phyloP scores from a whole-genome alignment of 78 protist genomes.

The Dictyostelium capitatum region DNA sequence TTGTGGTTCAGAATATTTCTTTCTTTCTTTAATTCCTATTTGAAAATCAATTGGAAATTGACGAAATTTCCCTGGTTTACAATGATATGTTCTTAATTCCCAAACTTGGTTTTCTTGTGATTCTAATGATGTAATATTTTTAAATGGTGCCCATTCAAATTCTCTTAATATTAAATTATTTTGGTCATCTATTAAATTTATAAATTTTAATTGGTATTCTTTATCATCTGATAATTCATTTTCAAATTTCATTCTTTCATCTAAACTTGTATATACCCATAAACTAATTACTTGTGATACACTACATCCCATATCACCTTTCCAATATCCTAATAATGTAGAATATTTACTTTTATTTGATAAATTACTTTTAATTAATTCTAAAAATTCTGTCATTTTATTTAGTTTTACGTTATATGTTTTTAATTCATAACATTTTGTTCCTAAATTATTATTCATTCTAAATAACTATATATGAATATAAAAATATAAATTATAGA shows the following conservation, averaged over 20 bases:
- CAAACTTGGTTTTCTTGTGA: conserved; percentile 33
- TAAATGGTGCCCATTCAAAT: conserved; percentile 40
- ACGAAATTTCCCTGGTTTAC: conserved; percentile 46
- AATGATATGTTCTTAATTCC: conserved; percentile 52
- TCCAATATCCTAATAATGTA: conserved; percentile 39
- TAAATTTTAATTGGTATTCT: not conserved
- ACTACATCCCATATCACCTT: not conserved
- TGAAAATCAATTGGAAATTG: conserved; percentile 10
- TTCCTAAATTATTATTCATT: no score
- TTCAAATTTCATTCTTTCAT: conserved; percentile 25
- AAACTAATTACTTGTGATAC: conserved; percentile 28
- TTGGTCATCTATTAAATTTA: not conserved
- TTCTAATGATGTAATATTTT: not conserved
- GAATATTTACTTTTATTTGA: not conserved
- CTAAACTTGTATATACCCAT: conserved; percentile 27
- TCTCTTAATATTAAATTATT: conserved; percentile 27
- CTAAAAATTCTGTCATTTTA: not conserved
- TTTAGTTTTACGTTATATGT: conserved; percentile 26
- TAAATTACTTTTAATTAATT: not conserved
- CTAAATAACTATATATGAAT: no score
- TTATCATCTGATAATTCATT: not conserved
- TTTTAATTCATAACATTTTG: conserved; percentile 38
- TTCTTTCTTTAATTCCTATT: conserved; percentile 45
- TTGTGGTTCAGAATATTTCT: conserved; percentile 34
- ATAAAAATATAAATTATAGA: no score